These are phyloP conservation scores for Tremellales sp. DNA, from an alignment of 1,284 basidiomycete species.

Conservation along the genomic window DNA sequence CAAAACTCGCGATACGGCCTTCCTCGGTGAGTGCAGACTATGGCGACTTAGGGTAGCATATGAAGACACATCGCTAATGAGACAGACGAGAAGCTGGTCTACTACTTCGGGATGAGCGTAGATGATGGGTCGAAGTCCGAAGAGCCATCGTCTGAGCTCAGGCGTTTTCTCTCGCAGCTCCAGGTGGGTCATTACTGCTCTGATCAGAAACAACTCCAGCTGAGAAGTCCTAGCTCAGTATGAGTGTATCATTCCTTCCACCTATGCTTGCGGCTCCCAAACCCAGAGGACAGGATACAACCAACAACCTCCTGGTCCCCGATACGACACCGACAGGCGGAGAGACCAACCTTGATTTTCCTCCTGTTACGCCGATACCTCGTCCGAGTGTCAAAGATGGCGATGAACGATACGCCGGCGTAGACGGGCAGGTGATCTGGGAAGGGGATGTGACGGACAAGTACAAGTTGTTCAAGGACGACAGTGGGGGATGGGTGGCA, in stretches of 20 bases:
- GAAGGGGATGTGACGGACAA: slow-evolving; percentile 40
- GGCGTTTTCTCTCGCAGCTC: slow-evolving; percentile 57
- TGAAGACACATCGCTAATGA: no score
- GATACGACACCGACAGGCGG: slow-evolving; percentile 46
- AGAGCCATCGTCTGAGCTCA: slow-evolving; percentile 56
- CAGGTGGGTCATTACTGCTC: slow-evolving; percentile 5
- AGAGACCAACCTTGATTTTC: slow-evolving; percentile 45
- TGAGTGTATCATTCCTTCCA: slow-evolving; percentile 77
- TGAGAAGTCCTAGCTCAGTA: slow-evolving; percentile 57
- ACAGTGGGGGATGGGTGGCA: slow-evolving; percentile 63
- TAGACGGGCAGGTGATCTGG: slow-evolving; percentile 69
- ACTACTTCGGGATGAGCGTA: slow-evolving; percentile 56
- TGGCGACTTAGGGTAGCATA: no score
- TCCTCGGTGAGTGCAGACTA: slow-evolving; percentile 5
- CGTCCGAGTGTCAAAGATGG: slow-evolving; percentile 56
- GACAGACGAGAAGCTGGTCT: slow-evolving; percentile 67
- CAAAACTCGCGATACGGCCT: slow-evolving; percentile 51
- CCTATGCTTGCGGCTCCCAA: slow-evolving; percentile 47
- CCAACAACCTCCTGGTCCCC: slow-evolving; percentile 14
- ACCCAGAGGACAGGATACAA: neutral
- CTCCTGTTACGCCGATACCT: slow-evolving; percentile 37
- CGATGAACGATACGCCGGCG: slow-evolving; percentile 66
- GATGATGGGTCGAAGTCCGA: slow-evolving; percentile 8
- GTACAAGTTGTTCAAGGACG: slow-evolving; percentile 61
- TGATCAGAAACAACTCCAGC: neutral